Evolutionary conservation across 2,329 filamentous ascomycete genomes (phyloP), one percentile per base, ranked within the genome.

Genomic region (Colletotrichum orchidophilum): DNA sequence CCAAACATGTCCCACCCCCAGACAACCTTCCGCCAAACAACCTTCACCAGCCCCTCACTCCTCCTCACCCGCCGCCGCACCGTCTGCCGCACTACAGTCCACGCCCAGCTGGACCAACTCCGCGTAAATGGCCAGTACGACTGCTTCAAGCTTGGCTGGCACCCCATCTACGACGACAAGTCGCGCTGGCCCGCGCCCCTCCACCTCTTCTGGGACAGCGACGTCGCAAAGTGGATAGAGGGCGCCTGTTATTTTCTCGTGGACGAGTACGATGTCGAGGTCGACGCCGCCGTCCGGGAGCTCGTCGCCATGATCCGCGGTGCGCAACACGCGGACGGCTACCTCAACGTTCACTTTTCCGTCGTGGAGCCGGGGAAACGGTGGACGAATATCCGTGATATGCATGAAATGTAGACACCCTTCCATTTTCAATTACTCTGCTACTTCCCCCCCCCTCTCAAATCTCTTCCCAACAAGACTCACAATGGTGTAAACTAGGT

Each of bases 361-460:
- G 86, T 91, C 0, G 86, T 90, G 1, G 87, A 88, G 53, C 87
- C 87, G 0, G 83, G 80, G 0, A 85, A 86, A 62, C 77, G 88
- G 9, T 91, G 88, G 81, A 84, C 86, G 0, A 91, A 91, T 73
- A 73, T 92, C 8, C 78, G 88, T 58, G 90, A 92, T 77, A 84
- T 90, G 80, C 89, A 91, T 79, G 89, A 91, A 77, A 78, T 92
- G 82, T 88, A 80, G n/a, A n/a, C n/a, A n/a, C n/a, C n/a, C n/a
- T n/a, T n/a, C n/a, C n/a, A n/a, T n/a, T n/a, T n/a, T n/a, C n/a
- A n/a, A n/a, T n/a, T n/a, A n/a, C n/a, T n/a, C n/a, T n/a, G n/a
- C n/a, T n/a, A n/a, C n/a, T n/a, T n/a, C n/a, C n/a, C n/a, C n/a
- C n/a, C n/a, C n/a, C n/a, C n/a, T n/a, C n/a, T n/a, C n/a, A n/a